Percentiles rank a stretch among this genome's conserved stretches.
phyloP scores from a whole-genome alignment of 176 grass and related monocot species.

The Lolium perenne region DNA sequence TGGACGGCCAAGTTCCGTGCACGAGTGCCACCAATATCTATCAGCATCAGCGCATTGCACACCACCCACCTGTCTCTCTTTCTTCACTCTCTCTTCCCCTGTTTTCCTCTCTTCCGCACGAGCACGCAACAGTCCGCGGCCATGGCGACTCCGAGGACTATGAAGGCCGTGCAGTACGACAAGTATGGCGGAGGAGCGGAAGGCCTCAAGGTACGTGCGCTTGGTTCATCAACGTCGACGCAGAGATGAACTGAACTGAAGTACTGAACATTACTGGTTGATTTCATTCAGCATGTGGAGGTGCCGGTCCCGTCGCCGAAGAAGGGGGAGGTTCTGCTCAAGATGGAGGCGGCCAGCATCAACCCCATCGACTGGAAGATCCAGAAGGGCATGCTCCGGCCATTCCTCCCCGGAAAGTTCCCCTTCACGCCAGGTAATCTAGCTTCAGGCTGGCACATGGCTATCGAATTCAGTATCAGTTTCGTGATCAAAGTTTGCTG shows the following conservation, averaged over 20 bases:
- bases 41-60: slow-evolving; percentile 25
- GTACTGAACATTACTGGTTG: not conserved
- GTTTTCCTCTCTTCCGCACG: not conserved
- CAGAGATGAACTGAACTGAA: not conserved
- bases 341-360: slow-evolving; percentile 71
- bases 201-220: slow-evolving; percentile 56
- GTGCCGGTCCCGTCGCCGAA: slow-evolving; percentile 59
- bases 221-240: not conserved
- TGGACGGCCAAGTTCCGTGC: not conserved
- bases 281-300: slow-evolving; percentile 61
- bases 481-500: not conserved
- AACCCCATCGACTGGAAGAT: slow-evolving; percentile 81
- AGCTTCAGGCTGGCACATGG: not conserved
- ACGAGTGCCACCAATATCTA: slow-evolving; percentile 22
- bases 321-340: slow-evolving; percentile 64
- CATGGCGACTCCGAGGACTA: slow-evolving; percentile 63
- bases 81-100: not conserved
- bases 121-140: not conserved
- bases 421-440: slow-evolving; percentile 57
- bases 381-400: slow-evolving; percentile 64
- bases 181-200: slow-evolving; percentile 63
- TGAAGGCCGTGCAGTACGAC: slow-evolving; percentile 76
- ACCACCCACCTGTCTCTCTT: not conserved
- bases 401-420: slow-evolving; percentile 65
- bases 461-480: not conserved